Evolutionary conservation across 768 basidiomycete genomes (phyloP), one percentile per base, ranked within the genome.

Genomic region (Kockovaella imperatae): DNA sequence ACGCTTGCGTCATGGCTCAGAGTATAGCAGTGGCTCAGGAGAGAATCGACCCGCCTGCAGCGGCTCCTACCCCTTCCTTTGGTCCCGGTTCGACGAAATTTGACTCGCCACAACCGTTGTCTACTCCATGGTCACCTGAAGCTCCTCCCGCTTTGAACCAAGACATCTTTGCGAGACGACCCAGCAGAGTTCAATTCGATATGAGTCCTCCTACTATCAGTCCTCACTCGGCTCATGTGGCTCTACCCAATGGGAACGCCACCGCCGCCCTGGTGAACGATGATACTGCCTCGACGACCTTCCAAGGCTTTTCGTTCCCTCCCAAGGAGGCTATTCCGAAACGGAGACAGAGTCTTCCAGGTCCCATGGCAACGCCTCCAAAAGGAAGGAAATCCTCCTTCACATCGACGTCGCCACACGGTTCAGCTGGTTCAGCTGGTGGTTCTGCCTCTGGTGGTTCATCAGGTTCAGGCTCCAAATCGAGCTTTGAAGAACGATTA

Each of bases 161-260:
- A 14, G 14, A 41, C 34, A 32, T 35, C 35, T n/a, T 30, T 20
- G 45, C 35, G 4, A 44, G 69, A 15, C 50, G 70, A 38, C 62
- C 69, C 23, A 62, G 59, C 5, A 70, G 64, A 42, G 67, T 70
- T n/a, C 71, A 72, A 47, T 72, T 69, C 45, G 57, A 64, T n/a
- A n/a, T n/a, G n/a, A n/a, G 21, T 49, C 60, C 32, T 25, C 14
- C 28, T 14, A 38, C 26, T 21, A 41, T 44, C 2, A 41, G n/a
- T 23, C 24, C 36, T 11, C 48, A 26, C 29, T 5, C 18, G 35
- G 28, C 34, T 35, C 28, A 31, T 5, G 30, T 31, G 6, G 14
- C 36, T 38, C 8, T 20, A 20, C 36, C 36, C 8, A 38, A 7
- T 20, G 8, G n/a, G n/a, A n/a, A n/a, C n/a, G n/a, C n/a, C n/a